These are phyloP conservation scores for Phlyctochytrium planicorne DNA, from an alignment of 192 early-diverging fungal species.

Conservation along the genomic window DNA sequence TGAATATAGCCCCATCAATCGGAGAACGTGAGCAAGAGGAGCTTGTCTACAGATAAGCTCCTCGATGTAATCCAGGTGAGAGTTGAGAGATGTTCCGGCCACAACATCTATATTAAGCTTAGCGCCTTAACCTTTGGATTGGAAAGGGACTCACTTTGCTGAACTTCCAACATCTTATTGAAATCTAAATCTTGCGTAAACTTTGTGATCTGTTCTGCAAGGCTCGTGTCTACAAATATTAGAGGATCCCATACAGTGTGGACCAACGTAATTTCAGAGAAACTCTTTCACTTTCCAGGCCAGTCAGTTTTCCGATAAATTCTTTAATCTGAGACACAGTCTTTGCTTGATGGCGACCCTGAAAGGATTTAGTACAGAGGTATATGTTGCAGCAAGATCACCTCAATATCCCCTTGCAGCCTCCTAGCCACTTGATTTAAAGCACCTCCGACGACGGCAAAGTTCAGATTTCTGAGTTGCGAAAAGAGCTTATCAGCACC, in stretches of 20 bases:
- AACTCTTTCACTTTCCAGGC: slow-evolving; percentile 83
- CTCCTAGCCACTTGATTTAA: slow-evolving; percentile 81
- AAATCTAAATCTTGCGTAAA: slow-evolving; percentile 82
- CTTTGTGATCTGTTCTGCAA: slow-evolving; percentile 81
- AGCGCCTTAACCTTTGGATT: neutral
- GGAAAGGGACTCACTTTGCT: slow-evolving; percentile 68
- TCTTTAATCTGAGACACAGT: slow-evolving; percentile 90
- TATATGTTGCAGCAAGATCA: slow-evolving; percentile 17
- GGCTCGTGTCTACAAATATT: slow-evolving; percentile 76
- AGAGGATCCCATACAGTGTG: no score
- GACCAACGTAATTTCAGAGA: slow-evolving; percentile 77
- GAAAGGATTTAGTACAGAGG: slow-evolving; percentile 21
- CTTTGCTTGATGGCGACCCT: slow-evolving; percentile 84
- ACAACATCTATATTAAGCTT: slow-evolving; percentile 59
- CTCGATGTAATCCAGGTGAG: slow-evolving; percentile 79
- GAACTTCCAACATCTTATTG: slow-evolving; percentile 78
- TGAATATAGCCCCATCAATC: slow-evolving; percentile 82
- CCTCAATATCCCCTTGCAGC: slow-evolving; percentile 87
- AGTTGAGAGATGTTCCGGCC: slow-evolving; percentile 63
- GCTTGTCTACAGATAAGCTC: slow-evolving; percentile 82
- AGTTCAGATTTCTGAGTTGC: slow-evolving; percentile 85
- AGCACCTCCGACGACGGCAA: slow-evolving; percentile 82
- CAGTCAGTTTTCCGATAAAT: slow-evolving; percentile 84
- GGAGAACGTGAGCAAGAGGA: slow-evolving; percentile 68
- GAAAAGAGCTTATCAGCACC: slow-evolving; percentile 76